Conservation (phyloP, 192 early-diverging fungal species). For the Mortierella antarctica region DNA sequence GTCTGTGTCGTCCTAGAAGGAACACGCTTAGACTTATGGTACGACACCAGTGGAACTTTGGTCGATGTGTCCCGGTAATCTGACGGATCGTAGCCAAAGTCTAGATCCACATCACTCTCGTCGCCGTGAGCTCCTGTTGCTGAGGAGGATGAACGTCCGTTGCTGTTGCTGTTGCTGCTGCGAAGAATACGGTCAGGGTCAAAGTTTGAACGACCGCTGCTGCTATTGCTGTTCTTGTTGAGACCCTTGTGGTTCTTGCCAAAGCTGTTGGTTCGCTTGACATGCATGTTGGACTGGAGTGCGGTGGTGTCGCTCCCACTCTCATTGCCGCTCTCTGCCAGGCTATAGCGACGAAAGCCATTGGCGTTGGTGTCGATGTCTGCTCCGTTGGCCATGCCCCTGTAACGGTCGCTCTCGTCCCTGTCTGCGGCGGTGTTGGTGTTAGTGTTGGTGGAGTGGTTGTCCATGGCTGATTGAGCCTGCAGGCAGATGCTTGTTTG, state of each 20-base stretch:
- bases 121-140: background rate
- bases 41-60: constrained; percentile 39
- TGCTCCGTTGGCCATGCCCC: background rate
- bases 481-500: background rate
- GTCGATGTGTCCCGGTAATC: constrained; percentile 16
- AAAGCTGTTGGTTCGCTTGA: constrained; percentile 27
- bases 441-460: background rate
- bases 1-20: background rate
- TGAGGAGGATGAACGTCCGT: background rate
- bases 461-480: background rate
- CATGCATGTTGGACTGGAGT: constrained; percentile 12
- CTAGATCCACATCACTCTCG: constrained; percentile 30
- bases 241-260: constrained; percentile 3
- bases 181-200: constrained; percentile 16
- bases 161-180: background rate
- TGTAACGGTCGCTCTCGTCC: constrained; percentile 36
- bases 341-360: constrained; percentile 26
- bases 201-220: constrained; percentile 1
- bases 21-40: constrained; percentile 4
- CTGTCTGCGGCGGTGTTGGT: background rate
- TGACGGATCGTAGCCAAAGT: constrained; percentile 10
- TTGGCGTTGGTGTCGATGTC: constrained; percentile 1
- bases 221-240: constrained; percentile 9
- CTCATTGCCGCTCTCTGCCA: constrained; percentile 23
- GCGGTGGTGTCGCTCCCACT: constrained; percentile 49